Base-by-base conservation (phyloP, 306 rosid genomes). In the Sphenostylis stenocarpa region DNA sequence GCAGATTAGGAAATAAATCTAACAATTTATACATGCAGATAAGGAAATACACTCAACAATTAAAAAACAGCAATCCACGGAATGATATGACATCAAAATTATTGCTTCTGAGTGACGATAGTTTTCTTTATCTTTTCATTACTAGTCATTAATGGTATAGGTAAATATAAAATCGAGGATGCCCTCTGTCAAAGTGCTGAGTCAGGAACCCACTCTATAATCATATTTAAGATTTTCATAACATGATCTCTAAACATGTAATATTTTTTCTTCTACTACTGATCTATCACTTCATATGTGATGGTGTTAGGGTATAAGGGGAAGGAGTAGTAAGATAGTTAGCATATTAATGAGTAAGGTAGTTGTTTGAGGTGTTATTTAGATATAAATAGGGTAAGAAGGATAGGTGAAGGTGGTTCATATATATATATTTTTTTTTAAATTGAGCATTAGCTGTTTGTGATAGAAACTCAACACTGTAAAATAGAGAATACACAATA, bases 31-130 rank as follows among this genome's bases (percentile, higher is more conserved):
- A 63, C 51, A 56, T 9, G 74, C 13, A 63, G 65, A 39, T 47
- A 26, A 47, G 48, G 41, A 74, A 64, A 60, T 29, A 17, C 13
- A 17, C 48, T 73, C 34, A 26, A 73, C 15, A 39, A 47, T 55
- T 36, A 73, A 73, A 29, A 29, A 29, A 29, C 3, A 29, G 33
- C 4, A 29, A 29, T 29, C 33, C 57, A 60, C 24, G 43, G 47
- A 61, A 69, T 60, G 67, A 20, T 23, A 26, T 26, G 65, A 19
- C 16, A 77, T 29, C 3, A 31, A 81, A 58, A 75, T n/a, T 60
- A 55, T 56, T 28, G 75, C 53, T 45, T 29, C 80, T 69, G 67
- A 58, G 21, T 3, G 36, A 12, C 15, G 3, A 17, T 58, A 74
- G 9, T 67, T 55, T 43, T 55, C 60, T 45, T 53, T 64, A 53